Conservation (phyloP, 257 asterid species). For the Solanum pennellii region DNA sequence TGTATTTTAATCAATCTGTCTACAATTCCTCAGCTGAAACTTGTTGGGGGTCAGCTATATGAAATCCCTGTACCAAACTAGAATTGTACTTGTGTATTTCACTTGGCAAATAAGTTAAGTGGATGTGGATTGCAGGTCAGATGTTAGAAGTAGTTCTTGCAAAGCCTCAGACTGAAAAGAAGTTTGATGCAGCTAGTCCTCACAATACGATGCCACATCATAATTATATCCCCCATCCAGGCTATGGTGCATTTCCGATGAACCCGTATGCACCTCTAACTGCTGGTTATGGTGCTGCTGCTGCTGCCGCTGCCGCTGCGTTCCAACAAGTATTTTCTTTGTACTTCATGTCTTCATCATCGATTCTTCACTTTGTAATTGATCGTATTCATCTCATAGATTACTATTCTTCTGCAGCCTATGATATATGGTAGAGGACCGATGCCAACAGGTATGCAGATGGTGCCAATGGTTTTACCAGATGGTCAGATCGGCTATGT, state of each 20-base stretch:
- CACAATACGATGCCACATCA: slow-evolving; percentile 42
- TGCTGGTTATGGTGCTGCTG: slow-evolving; percentile 62
- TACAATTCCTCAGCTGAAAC: background rate
- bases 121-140: slow-evolving; percentile 48
- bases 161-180: slow-evolving; percentile 89
- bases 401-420: slow-evolving; percentile 42
- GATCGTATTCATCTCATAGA: background rate
- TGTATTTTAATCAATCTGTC: background rate
- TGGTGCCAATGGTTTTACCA: slow-evolving; percentile 98
- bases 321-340: slow-evolving; percentile 63
- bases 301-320: slow-evolving; percentile 3
- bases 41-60: background rate
- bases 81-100: background rate
- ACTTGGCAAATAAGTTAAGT: background rate
- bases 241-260: slow-evolving; percentile 65
- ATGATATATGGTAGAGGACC: slow-evolving; percentile 96
- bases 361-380: background rate
- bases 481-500: slow-evolving; percentile 97
- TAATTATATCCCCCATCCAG: slow-evolving; percentile 71
- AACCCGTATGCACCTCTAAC: slow-evolving; percentile 62
- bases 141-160: slow-evolving; percentile 81
- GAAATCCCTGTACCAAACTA: background rate
- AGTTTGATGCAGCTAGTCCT: slow-evolving; percentile 47
- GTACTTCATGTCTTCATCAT: background rate
- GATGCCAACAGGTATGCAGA: slow-evolving; percentile 97